Base-by-base conservation (phyloP, 352 stramenopile genomes). In the Globisporangium mamillatum region DNA sequence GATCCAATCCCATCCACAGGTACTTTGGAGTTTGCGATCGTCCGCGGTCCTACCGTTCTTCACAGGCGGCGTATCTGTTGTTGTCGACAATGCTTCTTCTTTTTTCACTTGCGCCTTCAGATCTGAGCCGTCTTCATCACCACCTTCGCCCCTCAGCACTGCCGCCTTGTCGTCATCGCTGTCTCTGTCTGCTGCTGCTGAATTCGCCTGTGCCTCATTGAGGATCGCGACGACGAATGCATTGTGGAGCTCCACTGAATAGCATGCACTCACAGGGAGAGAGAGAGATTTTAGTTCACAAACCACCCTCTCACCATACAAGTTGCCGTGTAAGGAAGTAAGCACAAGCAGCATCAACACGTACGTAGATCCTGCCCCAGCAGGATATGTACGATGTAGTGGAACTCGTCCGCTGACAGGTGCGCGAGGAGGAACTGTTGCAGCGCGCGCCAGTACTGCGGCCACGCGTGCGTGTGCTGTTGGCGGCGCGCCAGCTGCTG, bases 381-480 rank as follows among this genome's bases (percentile, higher is more conserved):
- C 22, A 91, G 73, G 58, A 72, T 62, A 41, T 82, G 68, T 5
- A 80, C 75, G 5, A 81, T 69, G 34, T 63, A 57, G 32, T 92
- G 81, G 64, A 92, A 89, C 64, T 92, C 80, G 12, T 84, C 68
- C 9, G 88, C 59, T 56, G 84, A 83, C 25, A 85, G 38, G 27
- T 79, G 75, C 46, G 84, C 81, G n/a, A 73, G 16, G 16, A 90
- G 57, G 24, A 86, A 92, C 12, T 78, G 71, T 68, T 89, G 81
- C 62, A 90, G 86, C 25, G 74, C 74, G 29, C 70, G 63, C 84
- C 84, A 92, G 66, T 92, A 92, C 18, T 63, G 72, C 58, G 74
- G 72, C 84, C 84, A 92, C 22, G 78, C 74, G 66, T 81, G 69
- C 22, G 71, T 75, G 53, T 81, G 61, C 16, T n/a, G 69, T 20